A percentile compares a stretch with the other conserved stretches of the same genome.
phyloP scores from a whole-genome alignment of 352 stramenopile genomes.

The Globisporangium okanoganense region DNA sequence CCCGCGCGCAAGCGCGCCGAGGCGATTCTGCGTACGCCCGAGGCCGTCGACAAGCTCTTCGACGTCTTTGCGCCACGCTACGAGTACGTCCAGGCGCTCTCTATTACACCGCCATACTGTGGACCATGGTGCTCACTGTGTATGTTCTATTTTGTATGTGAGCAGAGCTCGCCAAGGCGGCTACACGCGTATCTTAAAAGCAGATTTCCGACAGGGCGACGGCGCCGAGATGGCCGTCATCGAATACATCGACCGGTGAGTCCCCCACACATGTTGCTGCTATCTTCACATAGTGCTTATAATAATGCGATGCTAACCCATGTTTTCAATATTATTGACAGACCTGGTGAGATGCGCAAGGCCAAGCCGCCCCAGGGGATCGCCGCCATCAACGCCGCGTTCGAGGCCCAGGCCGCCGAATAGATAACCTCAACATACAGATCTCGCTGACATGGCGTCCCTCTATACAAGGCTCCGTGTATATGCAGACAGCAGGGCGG shows the following conservation, averaged over 20 bases:
- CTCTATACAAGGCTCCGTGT: background rate
- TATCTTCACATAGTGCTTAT: background rate
- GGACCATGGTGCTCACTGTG: background rate
- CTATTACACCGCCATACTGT: background rate
- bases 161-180: slow-evolving; percentile 72
- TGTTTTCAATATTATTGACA: slow-evolving; percentile 18
- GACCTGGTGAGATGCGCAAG: slow-evolving; percentile 84
- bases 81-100: slow-evolving; percentile 45
- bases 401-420: slow-evolving; percentile 30
- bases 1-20: slow-evolving; percentile 81
- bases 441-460: background rate
- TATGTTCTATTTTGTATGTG: slow-evolving; percentile 1
- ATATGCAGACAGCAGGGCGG: background rate
- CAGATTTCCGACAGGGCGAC: slow-evolving; percentile 90
- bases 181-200: slow-evolving; percentile 97
- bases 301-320: background rate
- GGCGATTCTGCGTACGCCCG: slow-evolving; percentile 85
- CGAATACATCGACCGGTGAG: slow-evolving; percentile 96
- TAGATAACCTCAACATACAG: background rate
- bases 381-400: slow-evolving; percentile 39
- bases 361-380: slow-evolving; percentile 60
- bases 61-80: slow-evolving; percentile 95
- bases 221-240: slow-evolving; percentile 97
- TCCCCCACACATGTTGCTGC: too few species aligned
- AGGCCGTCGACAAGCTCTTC: slow-evolving; percentile 95